A percentile compares a stretch with the other conserved stretches of the same genome.
Conservation (phyloP, 257 asterid species). For the Lithospermum erythrorhizon region DNA sequence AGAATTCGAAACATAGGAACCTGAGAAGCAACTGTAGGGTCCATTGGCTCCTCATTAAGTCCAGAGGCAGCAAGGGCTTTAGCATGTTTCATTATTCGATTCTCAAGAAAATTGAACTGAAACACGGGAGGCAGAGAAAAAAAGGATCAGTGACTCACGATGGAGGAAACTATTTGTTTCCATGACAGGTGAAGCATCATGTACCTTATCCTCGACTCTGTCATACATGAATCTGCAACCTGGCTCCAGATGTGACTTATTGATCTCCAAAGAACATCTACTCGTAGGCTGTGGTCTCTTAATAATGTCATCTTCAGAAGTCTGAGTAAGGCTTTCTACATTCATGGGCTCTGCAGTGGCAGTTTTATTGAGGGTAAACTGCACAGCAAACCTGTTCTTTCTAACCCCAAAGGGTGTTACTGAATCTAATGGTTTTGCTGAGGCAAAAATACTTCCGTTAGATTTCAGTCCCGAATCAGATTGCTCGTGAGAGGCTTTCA, state of each 20-base stretch:
- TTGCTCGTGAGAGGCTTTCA: conserved; percentile 21
- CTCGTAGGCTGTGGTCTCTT: conserved; percentile 62
- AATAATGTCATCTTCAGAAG: conserved; percentile 66
- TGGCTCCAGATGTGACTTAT: conserved; percentile 46
- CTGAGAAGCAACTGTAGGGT: conserved; percentile 94
- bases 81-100: conserved; percentile 41
- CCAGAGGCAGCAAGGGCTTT: conserved; percentile 51
- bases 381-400: conserved; percentile 74
- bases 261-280: conserved; percentile 46
- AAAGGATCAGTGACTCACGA: conserved; percentile 13
- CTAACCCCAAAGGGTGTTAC: conserved; percentile 88
- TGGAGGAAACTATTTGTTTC: conserved; percentile 8
- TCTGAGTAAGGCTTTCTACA: conserved; percentile 31
- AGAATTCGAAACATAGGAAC: conserved; percentile 23
- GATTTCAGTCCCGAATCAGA: conserved; percentile 44
- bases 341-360: conserved; percentile 24
- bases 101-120: conserved; percentile 79
- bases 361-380: conserved; percentile 54
- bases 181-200: conserved; percentile 9
- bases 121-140: conserved; percentile 8
- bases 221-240: conserved; percentile 98
- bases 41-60: conserved; percentile 59
- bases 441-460: conserved; percentile 42
- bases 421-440: conserved; percentile 43
- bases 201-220: conserved; percentile 88